These are phyloP conservation scores for Boletus bicolor DNA, from an alignment of 768 basidiomycete genomes.

Conservation along the genomic window DNA sequence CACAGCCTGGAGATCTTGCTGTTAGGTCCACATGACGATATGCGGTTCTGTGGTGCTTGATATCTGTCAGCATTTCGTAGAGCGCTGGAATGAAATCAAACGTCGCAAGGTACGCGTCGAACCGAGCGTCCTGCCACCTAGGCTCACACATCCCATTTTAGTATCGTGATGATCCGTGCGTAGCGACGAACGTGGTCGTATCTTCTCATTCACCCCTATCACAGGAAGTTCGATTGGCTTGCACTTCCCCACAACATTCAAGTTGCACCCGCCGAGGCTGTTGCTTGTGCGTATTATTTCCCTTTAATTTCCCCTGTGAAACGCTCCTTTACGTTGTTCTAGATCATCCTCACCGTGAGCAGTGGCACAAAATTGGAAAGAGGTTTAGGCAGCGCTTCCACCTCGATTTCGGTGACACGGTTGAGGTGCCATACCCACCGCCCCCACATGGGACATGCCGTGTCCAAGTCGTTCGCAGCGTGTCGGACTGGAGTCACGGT, in stretches of 20 bases:
- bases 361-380: slow-evolving; percentile 55
- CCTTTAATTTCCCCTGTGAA: background rate
- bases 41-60: slow-evolving; percentile 83
- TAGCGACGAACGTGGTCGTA: slow-evolving; percentile 1
- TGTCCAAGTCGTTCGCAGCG: slow-evolving; percentile 82
- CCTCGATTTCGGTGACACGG: slow-evolving; percentile 38
- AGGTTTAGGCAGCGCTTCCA: slow-evolving; percentile 68
- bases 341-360: slow-evolving; percentile 67
- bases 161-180: slow-evolving; percentile 46
- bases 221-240: slow-evolving; percentile 61
- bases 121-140: background rate
- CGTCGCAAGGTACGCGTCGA: slow-evolving; percentile 58
- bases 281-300: slow-evolving; percentile 44
- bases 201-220: slow-evolving; percentile 6
- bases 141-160: slow-evolving; percentile 12
- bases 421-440: slow-evolving; percentile 39
- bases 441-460: slow-evolving; percentile 52
- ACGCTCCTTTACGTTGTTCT: background rate
- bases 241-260: slow-evolving; percentile 74
- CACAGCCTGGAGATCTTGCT: background rate
- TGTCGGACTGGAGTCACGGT: slow-evolving; percentile 93
- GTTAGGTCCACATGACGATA: slow-evolving; percentile 79
- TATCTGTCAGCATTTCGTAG: slow-evolving; percentile 88
- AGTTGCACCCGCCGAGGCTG: slow-evolving; percentile 61
- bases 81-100: slow-evolving; percentile 90